A percentile compares a stretch with the other conserved stretches of the same genome.
phyloP scores from a whole-genome alignment of 305 asterid species.

The Fraxinus nigra region DNA sequence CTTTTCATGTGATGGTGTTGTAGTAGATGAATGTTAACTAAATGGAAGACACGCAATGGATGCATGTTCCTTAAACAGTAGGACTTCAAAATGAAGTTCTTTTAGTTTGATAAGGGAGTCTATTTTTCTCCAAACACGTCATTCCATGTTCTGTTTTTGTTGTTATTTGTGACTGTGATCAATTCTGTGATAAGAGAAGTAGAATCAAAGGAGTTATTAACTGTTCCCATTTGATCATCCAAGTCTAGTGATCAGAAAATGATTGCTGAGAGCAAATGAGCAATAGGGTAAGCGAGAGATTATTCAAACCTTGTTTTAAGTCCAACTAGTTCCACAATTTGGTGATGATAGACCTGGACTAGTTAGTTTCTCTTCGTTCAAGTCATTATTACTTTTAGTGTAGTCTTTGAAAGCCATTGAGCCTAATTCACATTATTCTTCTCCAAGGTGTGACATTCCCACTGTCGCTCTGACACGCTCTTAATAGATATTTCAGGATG shows the following conservation, averaged over 20 bases:
- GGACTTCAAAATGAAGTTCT: not conserved
- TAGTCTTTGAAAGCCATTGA: not conserved
- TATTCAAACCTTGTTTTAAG: not conserved
- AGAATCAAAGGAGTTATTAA: not conserved
- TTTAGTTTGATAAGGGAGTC: not conserved
- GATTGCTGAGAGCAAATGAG: not conserved
- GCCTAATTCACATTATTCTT: not conserved
- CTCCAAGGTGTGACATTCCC: not conserved
- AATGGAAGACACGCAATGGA: not conserved
- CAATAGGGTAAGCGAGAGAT: not conserved
- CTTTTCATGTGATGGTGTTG: not conserved
- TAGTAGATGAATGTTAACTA: not conserved
- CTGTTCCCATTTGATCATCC: not conserved
- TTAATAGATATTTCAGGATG: not conserved
- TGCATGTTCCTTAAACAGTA: not conserved
- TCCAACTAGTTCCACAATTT: not conserved
- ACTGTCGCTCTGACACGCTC: not conserved
- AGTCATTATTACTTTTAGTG: not conserved
- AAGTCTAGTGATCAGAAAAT: not conserved
- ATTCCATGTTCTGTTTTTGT: not conserved
- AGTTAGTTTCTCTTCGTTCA: not conserved
- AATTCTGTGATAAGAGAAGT: not conserved
- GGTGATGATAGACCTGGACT: not conserved
- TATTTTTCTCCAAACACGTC: not conserved
- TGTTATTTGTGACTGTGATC: not conserved